A percentile compares a stretch with the other conserved stretches of the same genome.
phyloP scores from a whole-genome alignment of 768 basidiomycete species.

The Mycena rosella region DNA sequence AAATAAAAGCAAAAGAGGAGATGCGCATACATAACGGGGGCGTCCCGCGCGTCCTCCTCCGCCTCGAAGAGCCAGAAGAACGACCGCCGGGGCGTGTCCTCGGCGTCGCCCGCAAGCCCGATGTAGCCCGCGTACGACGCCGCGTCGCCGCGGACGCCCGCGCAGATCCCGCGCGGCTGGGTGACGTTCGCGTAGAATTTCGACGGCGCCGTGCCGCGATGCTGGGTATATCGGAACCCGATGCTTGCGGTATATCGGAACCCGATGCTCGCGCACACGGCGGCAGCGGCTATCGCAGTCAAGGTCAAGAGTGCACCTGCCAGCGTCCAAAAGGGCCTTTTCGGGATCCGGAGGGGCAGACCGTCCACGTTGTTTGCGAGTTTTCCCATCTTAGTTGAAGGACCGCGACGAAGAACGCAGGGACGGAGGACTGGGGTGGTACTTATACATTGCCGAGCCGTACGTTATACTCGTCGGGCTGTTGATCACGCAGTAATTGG shows the following conservation, averaged over 20 bases:
- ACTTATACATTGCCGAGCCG: not conserved
- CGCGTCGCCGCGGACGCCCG: slow-evolving; percentile 4
- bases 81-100: slow-evolving; percentile 32
- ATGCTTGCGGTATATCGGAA: slow-evolving; percentile 10
- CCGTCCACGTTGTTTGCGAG: not conserved
- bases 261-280: slow-evolving; percentile 2
- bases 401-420: not conserved
- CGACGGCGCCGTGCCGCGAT: too few species aligned
- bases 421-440: not conserved
- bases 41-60: slow-evolving; percentile 39
- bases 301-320: not conserved
- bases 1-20: not conserved
- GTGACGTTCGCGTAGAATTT: slow-evolving; percentile 22
- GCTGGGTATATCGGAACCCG: not conserved
- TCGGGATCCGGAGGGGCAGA: not conserved
- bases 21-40: slow-evolving; percentile 45
- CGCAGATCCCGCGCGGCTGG: slow-evolving; percentile 16
- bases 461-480: not conserved
- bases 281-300: not conserved
- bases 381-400: slow-evolving; percentile 2
- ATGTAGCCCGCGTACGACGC: slow-evolving; percentile 44
- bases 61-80: slow-evolving; percentile 48
- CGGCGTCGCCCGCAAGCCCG: slow-evolving; percentile 40
- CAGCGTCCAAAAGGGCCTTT: not conserved
- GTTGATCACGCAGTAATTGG: not conserved